Conservation (phyloP, 371 early-diverging fungal species). For the Parasitella parasitica region DNA sequence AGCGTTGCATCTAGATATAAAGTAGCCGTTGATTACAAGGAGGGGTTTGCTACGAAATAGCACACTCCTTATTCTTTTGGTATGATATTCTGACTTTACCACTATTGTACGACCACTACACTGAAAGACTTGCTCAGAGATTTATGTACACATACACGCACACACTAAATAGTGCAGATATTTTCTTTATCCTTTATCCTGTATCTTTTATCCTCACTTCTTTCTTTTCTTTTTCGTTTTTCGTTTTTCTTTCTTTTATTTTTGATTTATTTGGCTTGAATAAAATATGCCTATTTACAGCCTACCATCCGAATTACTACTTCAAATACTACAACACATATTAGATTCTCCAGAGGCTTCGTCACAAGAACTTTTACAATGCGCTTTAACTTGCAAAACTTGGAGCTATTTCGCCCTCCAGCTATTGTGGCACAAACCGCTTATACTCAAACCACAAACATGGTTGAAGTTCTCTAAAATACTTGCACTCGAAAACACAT, state of each 20-base stretch:
- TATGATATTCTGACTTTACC: too few relatives aligned
- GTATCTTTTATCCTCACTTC: conserved; percentile 6
- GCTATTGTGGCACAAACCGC: conserved; percentile 53
- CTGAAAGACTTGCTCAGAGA: too few relatives aligned
- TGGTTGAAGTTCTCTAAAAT: conserved; percentile 32
- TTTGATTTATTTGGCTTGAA: not conserved
- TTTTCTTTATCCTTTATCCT: conserved; percentile 1
- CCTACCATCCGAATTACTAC: conserved; percentile 47
- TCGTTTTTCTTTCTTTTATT: conserved; percentile 8
- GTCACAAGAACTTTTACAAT: conserved; percentile 35
- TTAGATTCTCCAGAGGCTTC: conserved; percentile 30
- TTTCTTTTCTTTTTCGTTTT: not conserved
- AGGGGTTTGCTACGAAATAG: too few relatives aligned
- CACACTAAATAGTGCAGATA: not conserved
- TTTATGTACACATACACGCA: not conserved
- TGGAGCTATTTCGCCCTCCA: conserved; percentile 54
- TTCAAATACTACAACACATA: conserved; percentile 48
- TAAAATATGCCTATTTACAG: not conserved
- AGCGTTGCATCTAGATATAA: not conserved
- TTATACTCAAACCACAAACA: conserved; percentile 27
- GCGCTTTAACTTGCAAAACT: conserved; percentile 44
- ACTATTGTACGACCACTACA: too few relatives aligned
- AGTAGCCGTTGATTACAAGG: not conserved
- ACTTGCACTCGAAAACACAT: conserved; percentile 10
- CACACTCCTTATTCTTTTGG: too few relatives aligned